These are phyloP conservation scores for Hypomontagnella monticulosa DNA, from an alignment of 495 filamentous ascomycete species.

Conservation along the genomic window DNA sequence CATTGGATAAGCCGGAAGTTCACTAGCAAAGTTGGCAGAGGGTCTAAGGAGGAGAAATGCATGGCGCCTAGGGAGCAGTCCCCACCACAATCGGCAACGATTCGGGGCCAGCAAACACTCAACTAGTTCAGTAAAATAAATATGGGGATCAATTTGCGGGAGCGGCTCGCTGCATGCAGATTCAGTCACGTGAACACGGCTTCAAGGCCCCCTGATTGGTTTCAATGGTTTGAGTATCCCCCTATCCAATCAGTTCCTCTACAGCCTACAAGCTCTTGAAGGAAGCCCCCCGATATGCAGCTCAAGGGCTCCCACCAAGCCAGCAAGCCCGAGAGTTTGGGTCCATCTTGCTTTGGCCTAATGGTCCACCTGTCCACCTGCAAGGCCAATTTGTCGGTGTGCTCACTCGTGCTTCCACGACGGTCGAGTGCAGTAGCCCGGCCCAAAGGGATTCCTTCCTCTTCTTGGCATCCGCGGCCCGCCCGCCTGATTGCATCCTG, in stretches of 20 bases:
- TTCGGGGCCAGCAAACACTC: slow-evolving; percentile 36
- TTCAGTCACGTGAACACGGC: slow-evolving; percentile 44
- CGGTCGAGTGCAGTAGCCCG: slow-evolving; percentile 27
- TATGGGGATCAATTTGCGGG: slow-evolving; percentile 44
- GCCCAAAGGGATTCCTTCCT: slow-evolving; percentile 26
- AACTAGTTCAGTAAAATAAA: slow-evolving; percentile 39
- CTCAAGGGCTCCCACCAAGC: slow-evolving; percentile 30
- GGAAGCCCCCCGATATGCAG: slow-evolving; percentile 9
- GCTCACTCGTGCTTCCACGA: slow-evolving; percentile 23
- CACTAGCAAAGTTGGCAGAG: slow-evolving; percentile 6
- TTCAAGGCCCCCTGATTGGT: slow-evolving; percentile 35
- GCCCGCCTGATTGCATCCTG: slow-evolving; percentile 37
- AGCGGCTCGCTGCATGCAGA: slow-evolving; percentile 52
- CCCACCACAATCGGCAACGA: slow-evolving; percentile 20
- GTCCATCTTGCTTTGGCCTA: slow-evolving; percentile 30
- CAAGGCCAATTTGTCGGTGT: slow-evolving; percentile 40
- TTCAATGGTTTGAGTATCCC: not conserved
- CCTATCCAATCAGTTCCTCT: slow-evolving; percentile 24
- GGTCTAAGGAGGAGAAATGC: not conserved
- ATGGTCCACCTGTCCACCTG: slow-evolving; percentile 12
- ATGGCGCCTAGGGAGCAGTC: not conserved
- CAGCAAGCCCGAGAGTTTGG: slow-evolving; percentile 40
- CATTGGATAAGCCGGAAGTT: no score
- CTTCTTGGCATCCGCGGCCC: slow-evolving; percentile 35
- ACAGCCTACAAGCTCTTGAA: not conserved